Evolutionary conservation across 305 asterid species (phyloP).

Genomic region (Striga hermonthica): DNA sequence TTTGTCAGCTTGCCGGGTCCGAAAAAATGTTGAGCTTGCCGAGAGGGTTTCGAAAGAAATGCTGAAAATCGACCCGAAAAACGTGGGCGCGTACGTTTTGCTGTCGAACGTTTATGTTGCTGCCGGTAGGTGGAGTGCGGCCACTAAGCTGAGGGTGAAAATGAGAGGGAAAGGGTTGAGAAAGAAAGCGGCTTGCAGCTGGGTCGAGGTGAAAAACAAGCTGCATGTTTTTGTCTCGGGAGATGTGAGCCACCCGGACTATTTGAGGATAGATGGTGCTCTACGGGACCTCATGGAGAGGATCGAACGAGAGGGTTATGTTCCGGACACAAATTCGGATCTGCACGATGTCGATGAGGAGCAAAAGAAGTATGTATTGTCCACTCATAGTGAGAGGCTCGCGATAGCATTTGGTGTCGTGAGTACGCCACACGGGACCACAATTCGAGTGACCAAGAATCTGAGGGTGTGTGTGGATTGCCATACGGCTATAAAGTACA

Average conservation of each 20-base stretch:
- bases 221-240: slow-evolving; percentile 68
- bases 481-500: slow-evolving; percentile 53
- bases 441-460: slow-evolving; percentile 58
- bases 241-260: slow-evolving; percentile 61
- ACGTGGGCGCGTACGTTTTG: slow-evolving; percentile 52
- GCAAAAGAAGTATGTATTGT: slow-evolving; percentile 42
- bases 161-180: slow-evolving; percentile 63
- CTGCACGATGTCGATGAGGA: slow-evolving; percentile 67
- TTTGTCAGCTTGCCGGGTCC: slow-evolving; percentile 82
- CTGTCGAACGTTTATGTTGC: slow-evolving; percentile 65
- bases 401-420: slow-evolving; percentile 60
- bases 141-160: slow-evolving; percentile 48
- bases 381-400: slow-evolving; percentile 56
- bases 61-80: slow-evolving; percentile 50
- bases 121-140: slow-evolving; percentile 75
- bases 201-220: slow-evolving; percentile 67
- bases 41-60: slow-evolving; percentile 70
- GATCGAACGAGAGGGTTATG: slow-evolving; percentile 51
- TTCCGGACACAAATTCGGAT: slow-evolving; percentile 51
- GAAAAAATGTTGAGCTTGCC: slow-evolving; percentile 77
- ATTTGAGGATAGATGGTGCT: slow-evolving; percentile 41
- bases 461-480: slow-evolving; percentile 66
- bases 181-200: slow-evolving; percentile 71
- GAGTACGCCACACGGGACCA: slow-evolving; percentile 51
- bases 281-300: slow-evolving; percentile 47